Evolutionary conservation across 805 yeast genomes (phyloP).

Genomic region (Cyberlindnera suaveolens): DNA sequence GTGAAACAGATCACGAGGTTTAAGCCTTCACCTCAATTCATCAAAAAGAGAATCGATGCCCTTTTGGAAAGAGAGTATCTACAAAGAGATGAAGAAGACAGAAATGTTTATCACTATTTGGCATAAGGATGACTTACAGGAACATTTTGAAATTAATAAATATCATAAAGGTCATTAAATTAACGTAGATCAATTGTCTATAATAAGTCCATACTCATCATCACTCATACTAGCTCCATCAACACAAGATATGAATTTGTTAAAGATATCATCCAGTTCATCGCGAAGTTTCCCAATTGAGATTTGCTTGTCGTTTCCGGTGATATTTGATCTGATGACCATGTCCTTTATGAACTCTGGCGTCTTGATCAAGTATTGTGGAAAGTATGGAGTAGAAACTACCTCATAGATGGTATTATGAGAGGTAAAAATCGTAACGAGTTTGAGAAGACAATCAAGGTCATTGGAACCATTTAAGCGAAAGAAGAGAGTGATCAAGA

Average conservation of each 20-base stretch:
- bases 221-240: slow-evolving; percentile 3
- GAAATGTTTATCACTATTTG: slow-evolving; percentile 57
- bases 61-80: slow-evolving; percentile 78
- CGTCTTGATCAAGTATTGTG: slow-evolving; percentile 11
- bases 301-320: slow-evolving; percentile 2
- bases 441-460: slow-evolving; percentile 2
- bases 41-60: slow-evolving; percentile 68
- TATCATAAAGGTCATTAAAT: not conserved
- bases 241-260: slow-evolving; percentile 5
- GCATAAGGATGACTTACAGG: slow-evolving; percentile 30
- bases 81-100: slow-evolving; percentile 58
- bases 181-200: not conserved
- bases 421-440: slow-evolving; percentile 10
- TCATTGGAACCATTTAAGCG: slow-evolving; percentile 18
- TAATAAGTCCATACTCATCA: slow-evolving; percentile 1
- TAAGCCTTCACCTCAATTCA: slow-evolving; percentile 58
- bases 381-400: slow-evolving; percentile 1
- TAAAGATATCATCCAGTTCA: slow-evolving; percentile 5
- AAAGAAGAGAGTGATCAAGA: slow-evolving; percentile 4
- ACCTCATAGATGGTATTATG: slow-evolving; percentile 7
- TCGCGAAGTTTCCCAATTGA: not conserved
- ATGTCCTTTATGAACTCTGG: slow-evolving; percentile 13
- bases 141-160: not conserved
- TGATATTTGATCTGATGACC: slow-evolving; percentile 13
- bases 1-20: slow-evolving; percentile 60